Conservation (phyloP, 352 stramenopile genomes). For the Globisporangium nunn region DNA sequence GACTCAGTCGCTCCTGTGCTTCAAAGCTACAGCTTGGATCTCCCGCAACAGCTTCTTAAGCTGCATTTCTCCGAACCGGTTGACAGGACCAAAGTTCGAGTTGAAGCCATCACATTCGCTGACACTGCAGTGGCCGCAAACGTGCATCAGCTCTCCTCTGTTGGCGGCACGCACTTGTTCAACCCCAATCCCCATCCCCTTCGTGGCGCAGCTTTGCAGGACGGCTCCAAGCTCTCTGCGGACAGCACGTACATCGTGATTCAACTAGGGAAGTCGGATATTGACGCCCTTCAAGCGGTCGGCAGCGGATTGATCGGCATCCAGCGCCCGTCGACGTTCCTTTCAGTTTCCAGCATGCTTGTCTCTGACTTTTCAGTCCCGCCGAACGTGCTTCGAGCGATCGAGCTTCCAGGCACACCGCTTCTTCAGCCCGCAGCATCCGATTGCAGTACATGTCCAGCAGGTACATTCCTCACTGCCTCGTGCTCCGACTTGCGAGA, state of each 20-base stretch:
- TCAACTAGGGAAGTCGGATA: constrained; percentile 33
- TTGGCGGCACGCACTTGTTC: constrained; percentile 31
- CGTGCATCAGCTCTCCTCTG: constrained; percentile 28
- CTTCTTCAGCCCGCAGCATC: constrained; percentile 31
- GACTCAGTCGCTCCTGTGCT: constrained; percentile 41
- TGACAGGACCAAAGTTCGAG: constrained; percentile 22
- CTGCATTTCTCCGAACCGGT: constrained; percentile 68
- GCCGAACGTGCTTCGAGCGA: constrained; percentile 25
- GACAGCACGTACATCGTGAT: constrained; percentile 63
- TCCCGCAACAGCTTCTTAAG: constrained; percentile 43
- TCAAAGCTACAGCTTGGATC: constrained; percentile 52
- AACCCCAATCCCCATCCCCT: constrained; percentile 37
- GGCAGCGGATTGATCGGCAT: constrained; percentile 48
- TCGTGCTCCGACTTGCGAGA: constrained; percentile 59
- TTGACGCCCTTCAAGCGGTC: constrained; percentile 23
- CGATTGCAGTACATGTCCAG: constrained; percentile 49
- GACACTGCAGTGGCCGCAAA: constrained; percentile 26
- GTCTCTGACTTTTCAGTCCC: constrained; percentile 36
- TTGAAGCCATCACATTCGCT: constrained; percentile 35
- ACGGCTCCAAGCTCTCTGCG: constrained; percentile 38
- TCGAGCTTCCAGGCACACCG: constrained; percentile 8
- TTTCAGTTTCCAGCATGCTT: constrained; percentile 30
- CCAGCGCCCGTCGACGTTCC: constrained; percentile 37
- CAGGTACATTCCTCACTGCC: constrained; percentile 29
- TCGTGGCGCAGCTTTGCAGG: constrained; percentile 30